Evolutionary conservation across 2,329 filamentous ascomycete genomes (phyloP).

Genomic region (Phialocephala sp.): DNA sequence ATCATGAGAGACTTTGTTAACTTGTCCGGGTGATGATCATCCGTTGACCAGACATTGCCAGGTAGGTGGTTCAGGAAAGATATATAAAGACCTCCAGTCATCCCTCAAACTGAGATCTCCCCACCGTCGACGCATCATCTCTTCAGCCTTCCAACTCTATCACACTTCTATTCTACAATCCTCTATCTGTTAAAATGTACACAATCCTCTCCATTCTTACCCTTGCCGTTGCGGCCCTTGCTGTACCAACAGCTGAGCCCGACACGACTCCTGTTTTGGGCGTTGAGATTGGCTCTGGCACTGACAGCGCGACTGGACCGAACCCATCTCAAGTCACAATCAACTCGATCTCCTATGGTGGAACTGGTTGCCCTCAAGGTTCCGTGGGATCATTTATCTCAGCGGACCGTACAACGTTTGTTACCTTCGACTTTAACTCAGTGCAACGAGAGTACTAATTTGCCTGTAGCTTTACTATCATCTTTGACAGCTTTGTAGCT

Average conservation of each 20-base stretch:
- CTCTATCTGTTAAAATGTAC: conserved; percentile 30
- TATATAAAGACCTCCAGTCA: conserved; percentile 27
- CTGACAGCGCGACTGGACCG: conserved; percentile 36
- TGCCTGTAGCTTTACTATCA: conserved; percentile 50
- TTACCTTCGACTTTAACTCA: conserved; percentile 14
- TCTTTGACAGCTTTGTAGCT: conserved; percentile 58
- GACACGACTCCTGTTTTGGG: conserved; percentile 26
- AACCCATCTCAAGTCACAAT: conserved; percentile 48
- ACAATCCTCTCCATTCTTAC: conserved; percentile 29
- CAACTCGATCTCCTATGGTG: conserved; percentile 51
- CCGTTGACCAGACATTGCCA: conserved; percentile 19
- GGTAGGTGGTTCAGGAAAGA: conserved; percentile 18
- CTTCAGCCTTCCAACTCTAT: conserved; percentile 9
- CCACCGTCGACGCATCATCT: conserved; percentile 23
- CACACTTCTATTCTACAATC: background rate
- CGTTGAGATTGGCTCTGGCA: conserved; percentile 21
- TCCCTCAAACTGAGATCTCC: conserved; percentile 18
- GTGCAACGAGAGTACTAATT: conserved; percentile 23
- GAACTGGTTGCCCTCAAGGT: conserved; percentile 53
- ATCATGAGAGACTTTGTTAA: conserved; percentile 15
- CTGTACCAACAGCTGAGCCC: conserved; percentile 28
- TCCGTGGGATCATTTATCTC: conserved; percentile 51
- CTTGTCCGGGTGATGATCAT: conserved; percentile 25
- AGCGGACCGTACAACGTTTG: conserved; percentile 49
- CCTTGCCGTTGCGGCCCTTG: conserved; percentile 32